Evolutionary conservation across 176 grass and related monocot species (phyloP), one percentile per base, ranked within the genome.

Genomic region (Carex pumila): DNA sequence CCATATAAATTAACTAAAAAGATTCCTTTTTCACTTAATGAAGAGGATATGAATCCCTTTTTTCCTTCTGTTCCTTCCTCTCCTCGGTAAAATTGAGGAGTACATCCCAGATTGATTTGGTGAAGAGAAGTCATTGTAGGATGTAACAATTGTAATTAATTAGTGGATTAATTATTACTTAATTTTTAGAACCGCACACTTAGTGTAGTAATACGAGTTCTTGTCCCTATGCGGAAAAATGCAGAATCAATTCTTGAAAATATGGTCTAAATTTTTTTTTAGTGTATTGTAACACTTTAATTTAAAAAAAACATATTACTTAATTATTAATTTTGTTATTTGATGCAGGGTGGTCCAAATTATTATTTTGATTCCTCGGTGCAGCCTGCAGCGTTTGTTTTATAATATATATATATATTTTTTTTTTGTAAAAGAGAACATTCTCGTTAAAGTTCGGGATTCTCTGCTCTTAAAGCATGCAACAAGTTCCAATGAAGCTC

Each of bases 391-490:
- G 37, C 4, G 37, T 39, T 39, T 39, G 37, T 39, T 39, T 39
- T 39, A 5, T n/a, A n/a, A n/a, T n/a, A n/a, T n/a, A n/a, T n/a
- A n/a, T 39, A 25, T 5, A 6, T 5, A 6, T n/a, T 71, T 71
- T 71, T 19, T 71, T 4, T 45, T 71, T 49, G 31, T 12, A 21
- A 12, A 71, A 22, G 34, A 47, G 17, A 29, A 75, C 53, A 75
- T 53, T 75, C 71, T 75, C 45, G 5, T 75, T 22, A 53, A 53
- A 75, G 71, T 75, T 54, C 21, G 71, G 71, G 71, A 75, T 75
- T 75, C 71, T 75, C 47, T 75, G 21, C 12, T 75, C 49, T 25
- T 47, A 29, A 25, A 53, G 45, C 45, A 14, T 30, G 19, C 71
- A 74, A 50, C 70, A 75, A 75, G 71, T 75, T 53, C 45, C 71